Base-by-base conservation (phyloP, 2,329 filamentous ascomycete genomes). In the Aspergillus aculeatus region DNA sequence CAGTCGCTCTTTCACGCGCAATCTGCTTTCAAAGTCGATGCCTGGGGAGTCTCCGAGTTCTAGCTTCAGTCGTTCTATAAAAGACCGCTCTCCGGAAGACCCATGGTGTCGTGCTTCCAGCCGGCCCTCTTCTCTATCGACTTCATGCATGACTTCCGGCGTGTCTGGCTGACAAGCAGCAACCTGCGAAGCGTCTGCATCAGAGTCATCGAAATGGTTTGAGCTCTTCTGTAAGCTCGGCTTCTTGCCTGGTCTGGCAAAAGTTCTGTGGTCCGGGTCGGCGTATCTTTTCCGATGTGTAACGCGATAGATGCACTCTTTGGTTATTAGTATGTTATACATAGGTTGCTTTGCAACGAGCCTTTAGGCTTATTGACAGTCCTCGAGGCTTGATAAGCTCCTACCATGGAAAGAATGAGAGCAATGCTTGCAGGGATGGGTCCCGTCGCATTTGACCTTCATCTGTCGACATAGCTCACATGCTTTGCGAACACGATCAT, bases 391-490 rank as follows among this genome's bases (percentile, higher is more conserved):
- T 19, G n/a, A 21, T 4, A 6, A 29, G 16, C 16, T 54, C 49
- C 23, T 35, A 60, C 58, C 58, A 14, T 60, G 32, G 16, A 60
- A 60, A 4, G 49, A 60, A 23, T 35, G 50, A 2, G 48, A 23
- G 29, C 58, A 60, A 29, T 60, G 53, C n/a, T 44, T 50, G 41
- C 58, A 60, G 16, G 58, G 38, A 12, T 21, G 19, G 2, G 41
- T 48, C 4, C 54, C 53, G 35, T 60, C 53, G 16, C 58, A 60
- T 47, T 60, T 60, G 44, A 60, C 55, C 38, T 60, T 60, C 58
- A 60, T 60, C 48, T 60, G 58, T 35, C 58, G 53, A 53, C 58
- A 60, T 4, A 49, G 26, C 29, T 60, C 58, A 31, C 58, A 60
- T 23, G 58, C 58, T 41, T 24, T 50, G 29, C 48, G 53, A 10